Evolutionary conservation across 257 asterid species (phyloP).

Genomic region (Solanum arcanum): DNA sequence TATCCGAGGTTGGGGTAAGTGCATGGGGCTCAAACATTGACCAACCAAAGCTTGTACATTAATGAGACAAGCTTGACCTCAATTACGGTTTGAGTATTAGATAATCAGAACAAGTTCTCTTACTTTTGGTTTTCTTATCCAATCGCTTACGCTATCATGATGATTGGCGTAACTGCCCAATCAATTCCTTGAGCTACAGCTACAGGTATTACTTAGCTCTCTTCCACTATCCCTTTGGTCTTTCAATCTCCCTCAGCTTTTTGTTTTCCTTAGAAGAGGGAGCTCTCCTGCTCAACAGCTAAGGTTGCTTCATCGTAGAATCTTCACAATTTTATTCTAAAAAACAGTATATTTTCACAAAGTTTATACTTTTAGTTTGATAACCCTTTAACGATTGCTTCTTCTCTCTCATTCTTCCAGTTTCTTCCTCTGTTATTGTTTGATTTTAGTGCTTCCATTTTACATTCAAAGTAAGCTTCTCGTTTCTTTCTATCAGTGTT

Average conservation of each 20-base stretch:
- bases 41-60: background rate
- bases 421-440: background rate
- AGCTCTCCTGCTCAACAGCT: background rate
- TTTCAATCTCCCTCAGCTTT: background rate
- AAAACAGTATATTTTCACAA: background rate
- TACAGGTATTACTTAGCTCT: background rate
- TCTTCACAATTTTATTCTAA: background rate
- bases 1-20: background rate
- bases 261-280: background rate
- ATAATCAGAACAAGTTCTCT: background rate
- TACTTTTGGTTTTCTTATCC: background rate
- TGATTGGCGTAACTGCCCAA: background rate
- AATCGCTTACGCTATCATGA: background rate
- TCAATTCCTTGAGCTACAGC: background rate
- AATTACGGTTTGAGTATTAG: background rate
- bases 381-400: background rate
- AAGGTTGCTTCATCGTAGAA: background rate
- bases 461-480: background rate
- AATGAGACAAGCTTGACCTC: background rate
- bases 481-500: background rate
- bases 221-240: background rate
- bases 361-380: too few species aligned
- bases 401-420: background rate
- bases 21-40: background rate
- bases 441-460: background rate